Evolutionary conservation across 1,284 basidiomycete species (phyloP).

Genomic region (Pseudozyma thailandica): DNA sequence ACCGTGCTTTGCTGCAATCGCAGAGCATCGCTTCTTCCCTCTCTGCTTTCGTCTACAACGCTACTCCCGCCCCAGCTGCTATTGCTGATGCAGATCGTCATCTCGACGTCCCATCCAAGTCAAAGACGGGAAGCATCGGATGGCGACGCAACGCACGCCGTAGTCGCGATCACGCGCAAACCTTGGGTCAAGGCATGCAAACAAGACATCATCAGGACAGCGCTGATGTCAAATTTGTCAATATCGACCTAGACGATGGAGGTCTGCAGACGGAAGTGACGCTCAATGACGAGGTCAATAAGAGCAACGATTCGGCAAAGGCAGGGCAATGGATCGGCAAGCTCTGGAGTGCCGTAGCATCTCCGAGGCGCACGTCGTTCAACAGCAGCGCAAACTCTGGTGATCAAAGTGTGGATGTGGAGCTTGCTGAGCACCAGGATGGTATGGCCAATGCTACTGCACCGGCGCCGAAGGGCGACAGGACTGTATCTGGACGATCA

Average conservation of each 20-base stretch:
- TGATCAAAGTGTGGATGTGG: conserved; percentile 32
- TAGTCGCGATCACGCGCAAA: conserved; percentile 18
- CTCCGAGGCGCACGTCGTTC: conserved; percentile 22
- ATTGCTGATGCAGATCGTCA: background rate
- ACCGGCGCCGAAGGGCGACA: background rate
- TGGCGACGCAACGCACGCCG: conserved; percentile 30
- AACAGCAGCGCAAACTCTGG: conserved; percentile 7
- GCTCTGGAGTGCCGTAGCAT: conserved; percentile 38
- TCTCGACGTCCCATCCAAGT: conserved; percentile 14
- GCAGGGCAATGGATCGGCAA: conserved; percentile 42
- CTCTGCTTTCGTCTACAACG: conserved; percentile 56
- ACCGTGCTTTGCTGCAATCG: conserved; percentile 24
- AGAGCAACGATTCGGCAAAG: conserved; percentile 8
- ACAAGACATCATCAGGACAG: conserved; percentile 8
- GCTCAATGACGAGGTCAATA: conserved; percentile 6
- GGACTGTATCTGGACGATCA: conserved; percentile 24
- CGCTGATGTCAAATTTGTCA: conserved; percentile 40
- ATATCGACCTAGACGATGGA: conserved; percentile 39
- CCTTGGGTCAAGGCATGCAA: conserved; percentile 23
- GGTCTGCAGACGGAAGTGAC: conserved; percentile 26
- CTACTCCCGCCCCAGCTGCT: conserved; percentile 37
- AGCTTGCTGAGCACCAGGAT: conserved; percentile 23
- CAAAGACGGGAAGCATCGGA: conserved; percentile 26
- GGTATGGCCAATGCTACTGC: conserved; percentile 1
- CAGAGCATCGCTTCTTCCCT: conserved; percentile 52